Percentiles rank a stretch among this genome's conserved stretches.
These are phyloP conservation scores for Dothiorella sarmentorum DNA, from an alignment of 2,329 filamentous ascomycete species.

Conservation along the genomic window DNA sequence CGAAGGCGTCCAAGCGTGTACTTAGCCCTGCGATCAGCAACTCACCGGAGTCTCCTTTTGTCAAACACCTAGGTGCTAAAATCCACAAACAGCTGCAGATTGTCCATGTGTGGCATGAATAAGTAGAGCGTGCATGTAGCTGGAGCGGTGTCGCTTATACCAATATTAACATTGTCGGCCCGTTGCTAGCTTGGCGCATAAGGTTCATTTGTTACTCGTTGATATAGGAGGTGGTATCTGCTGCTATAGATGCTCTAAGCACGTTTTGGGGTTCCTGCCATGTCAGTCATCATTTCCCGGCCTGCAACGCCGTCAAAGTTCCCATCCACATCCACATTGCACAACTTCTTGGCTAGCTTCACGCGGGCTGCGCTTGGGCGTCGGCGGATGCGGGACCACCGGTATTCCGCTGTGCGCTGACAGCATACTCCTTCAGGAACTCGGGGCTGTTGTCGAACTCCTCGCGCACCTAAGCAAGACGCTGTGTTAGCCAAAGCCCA, in stretches of 20 bases:
- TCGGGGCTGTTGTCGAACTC: slow-evolving; percentile 80
- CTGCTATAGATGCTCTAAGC: slow-evolving; percentile 1
- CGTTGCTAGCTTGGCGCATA: slow-evolving; percentile 1
- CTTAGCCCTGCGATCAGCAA: not conserved
- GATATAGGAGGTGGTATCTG: slow-evolving; percentile 4
- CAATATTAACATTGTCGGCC: not conserved
- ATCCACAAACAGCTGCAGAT: not conserved
- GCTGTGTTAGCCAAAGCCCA: slow-evolving; percentile 25
- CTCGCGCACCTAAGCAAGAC: slow-evolving; percentile 73
- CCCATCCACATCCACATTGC: not conserved
- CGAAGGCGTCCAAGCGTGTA: not conserved
- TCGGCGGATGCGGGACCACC: slow-evolving; percentile 23
- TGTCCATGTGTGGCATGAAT: not conserved
- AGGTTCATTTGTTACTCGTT: not conserved
- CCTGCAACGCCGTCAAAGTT: not conserved
- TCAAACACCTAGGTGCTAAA: not conserved
- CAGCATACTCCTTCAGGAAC: slow-evolving; percentile 72
- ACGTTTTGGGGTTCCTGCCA: not conserved
- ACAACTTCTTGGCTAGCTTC: slow-evolving; percentile 7
- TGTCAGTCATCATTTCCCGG: slow-evolving; percentile 9
- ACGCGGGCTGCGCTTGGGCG: slow-evolving; percentile 23
- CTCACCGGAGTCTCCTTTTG: not conserved
- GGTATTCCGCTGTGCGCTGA: slow-evolving; percentile 28
- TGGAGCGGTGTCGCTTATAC: not conserved
- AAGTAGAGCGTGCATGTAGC: not conserved